A percentile compares a stretch with the other conserved stretches of the same genome.
phyloP scores from a whole-genome alignment of 1,284 basidiomycete species.

The Blastosporella zonata region DNA sequence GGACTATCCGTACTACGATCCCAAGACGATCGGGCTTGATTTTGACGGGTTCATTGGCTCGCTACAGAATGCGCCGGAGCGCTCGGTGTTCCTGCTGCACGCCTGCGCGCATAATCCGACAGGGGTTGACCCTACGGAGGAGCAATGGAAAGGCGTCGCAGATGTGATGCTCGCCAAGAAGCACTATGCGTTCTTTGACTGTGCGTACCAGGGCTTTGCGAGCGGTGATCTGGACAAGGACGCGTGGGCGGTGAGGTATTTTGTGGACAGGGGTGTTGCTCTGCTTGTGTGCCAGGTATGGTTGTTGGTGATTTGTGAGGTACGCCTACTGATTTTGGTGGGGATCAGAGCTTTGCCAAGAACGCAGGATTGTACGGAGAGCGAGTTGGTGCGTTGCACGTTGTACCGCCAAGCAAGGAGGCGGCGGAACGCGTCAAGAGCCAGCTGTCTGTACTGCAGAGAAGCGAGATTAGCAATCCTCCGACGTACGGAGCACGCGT shows the following conservation, averaged over 20 bases:
- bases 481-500: conserved; percentile 88
- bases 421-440: conserved; percentile 74
- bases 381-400: conserved; percentile 82
- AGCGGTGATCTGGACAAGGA: conserved; percentile 81
- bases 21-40: conserved; percentile 86
- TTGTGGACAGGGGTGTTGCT: conserved; percentile 72
- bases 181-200: conserved; percentile 94
- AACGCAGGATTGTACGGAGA: conserved; percentile 94
- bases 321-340: not conserved
- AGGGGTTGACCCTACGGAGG: conserved; percentile 88
- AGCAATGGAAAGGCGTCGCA: conserved; percentile 86
- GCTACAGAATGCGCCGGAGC: conserved; percentile 61
- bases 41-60: conserved; percentile 71
- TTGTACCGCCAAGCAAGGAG: conserved; percentile 62
- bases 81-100: conserved; percentile 87
- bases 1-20: conserved; percentile 90
- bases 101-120: conserved; percentile 97
- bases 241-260: conserved; percentile 74
- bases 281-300: conserved; percentile 85
- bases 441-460: conserved; percentile 84
- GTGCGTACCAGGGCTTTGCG: conserved; percentile 93
- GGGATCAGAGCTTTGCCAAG: conserved; percentile 87
- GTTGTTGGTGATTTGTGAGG: not conserved
- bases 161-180: conserved; percentile 72
- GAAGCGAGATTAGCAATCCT: conserved; percentile 93